Evolutionary conservation across 2,329 filamentous ascomycete species (phyloP), one percentile per base, ranked within the genome.

Genomic region (Fusarium cicatricum): DNA sequence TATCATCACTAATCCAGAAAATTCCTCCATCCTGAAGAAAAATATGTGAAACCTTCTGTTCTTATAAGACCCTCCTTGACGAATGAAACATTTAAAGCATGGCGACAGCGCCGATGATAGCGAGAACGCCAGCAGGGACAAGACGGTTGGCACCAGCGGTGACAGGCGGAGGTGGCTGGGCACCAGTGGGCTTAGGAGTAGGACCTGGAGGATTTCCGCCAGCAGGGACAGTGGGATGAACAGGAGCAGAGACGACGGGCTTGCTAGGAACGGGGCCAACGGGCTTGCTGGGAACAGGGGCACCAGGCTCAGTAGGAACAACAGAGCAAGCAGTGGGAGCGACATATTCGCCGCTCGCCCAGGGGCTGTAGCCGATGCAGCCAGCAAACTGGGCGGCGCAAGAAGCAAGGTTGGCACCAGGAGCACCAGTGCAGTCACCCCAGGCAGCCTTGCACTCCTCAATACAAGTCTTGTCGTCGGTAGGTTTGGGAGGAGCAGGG

Each of bases 21-120:
- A n/a, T n/a, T n/a, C n/a, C n/a, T n/a, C 21, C 23, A 26, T 9
- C 6, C 6, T 26, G 23, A 26, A 26, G 4, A 8, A 10, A 10
- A 26, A 26, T 10, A 26, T 10, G 6, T 6, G 23, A 26, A 26
- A 26, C 23, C 6, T 26, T 21, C 21, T 9, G 23, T 6, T 8
- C 6, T 26, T 10, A 10, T 10, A 26, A 10, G 9, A 10, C 6
- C 23, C 23, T 8, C 5, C 9, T 26, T 10, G 5, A 26, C 9
- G 9, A 34, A 46, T 19, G 36, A 23, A 11, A 16, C 31, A 28
- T 36, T 82, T 85, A 86, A 77, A 86, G 80, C 70, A 82, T 76
- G 72, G 82, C 84, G 70, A 82, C 83, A 58, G 86, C 72, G 70
- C 81, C 85, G 72, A 87, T 76, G 66, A 86, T 71, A 78, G 81